Evolutionary conservation across 1,284 basidiomycete species (phyloP).

Genomic region (Chalciporus piperatoides): DNA sequence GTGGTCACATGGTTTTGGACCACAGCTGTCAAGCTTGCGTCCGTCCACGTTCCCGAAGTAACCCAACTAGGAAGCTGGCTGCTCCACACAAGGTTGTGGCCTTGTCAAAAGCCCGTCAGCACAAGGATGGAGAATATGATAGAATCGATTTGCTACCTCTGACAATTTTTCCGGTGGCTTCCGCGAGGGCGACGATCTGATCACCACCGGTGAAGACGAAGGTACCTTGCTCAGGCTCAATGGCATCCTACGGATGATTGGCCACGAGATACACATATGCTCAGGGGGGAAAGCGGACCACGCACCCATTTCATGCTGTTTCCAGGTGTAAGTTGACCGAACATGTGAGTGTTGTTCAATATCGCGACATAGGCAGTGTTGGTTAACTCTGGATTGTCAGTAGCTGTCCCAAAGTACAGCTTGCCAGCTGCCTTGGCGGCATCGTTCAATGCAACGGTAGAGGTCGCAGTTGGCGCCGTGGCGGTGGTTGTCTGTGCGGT

Average conservation of each 20-base stretch:
- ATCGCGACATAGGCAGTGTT: constrained; percentile 41
- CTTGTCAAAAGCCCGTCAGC: too few species aligned
- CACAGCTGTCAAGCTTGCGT: constrained; percentile 15
- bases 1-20: constrained; percentile 18
- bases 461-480: too few species aligned
- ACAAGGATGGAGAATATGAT: too few species aligned
- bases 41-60: constrained; percentile 17
- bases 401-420: constrained; percentile 58
- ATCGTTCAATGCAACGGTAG: constrained; percentile 29
- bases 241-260: constrained; percentile 13
- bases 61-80: constrained; percentile 16
- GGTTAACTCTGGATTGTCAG: constrained; percentile 50
- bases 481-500: too few species aligned
- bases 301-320: constrained; percentile 27
- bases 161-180: constrained; percentile 18
- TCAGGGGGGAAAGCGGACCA: not conserved
- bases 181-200: constrained; percentile 26
- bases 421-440: constrained; percentile 49
- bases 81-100: too few species aligned
- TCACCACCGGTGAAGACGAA: constrained; percentile 30
- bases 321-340: constrained; percentile 23
- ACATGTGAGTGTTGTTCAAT: constrained; percentile 9
- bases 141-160: constrained; percentile 12
- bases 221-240: constrained; percentile 15
- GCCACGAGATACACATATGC: not conserved